Conservation (phyloP, 129 eudicot genomes). For the Smallanthus sonchifolius region DNA sequence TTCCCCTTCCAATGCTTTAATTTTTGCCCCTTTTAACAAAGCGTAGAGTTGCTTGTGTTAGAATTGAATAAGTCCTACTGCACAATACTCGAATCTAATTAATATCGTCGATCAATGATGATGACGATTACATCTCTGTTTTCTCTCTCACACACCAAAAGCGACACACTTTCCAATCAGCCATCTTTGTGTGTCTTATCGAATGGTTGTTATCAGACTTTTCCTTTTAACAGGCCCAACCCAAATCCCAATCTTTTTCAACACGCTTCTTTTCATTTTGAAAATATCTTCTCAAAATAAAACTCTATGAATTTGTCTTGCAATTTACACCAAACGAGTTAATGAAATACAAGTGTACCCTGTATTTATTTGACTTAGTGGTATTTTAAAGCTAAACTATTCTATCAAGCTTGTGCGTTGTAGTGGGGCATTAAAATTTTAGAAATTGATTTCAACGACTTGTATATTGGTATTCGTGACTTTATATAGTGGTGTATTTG, state of each 20-base stretch:
- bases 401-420: no score
- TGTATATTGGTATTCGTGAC: no score
- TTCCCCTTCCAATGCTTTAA: neutral
- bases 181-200: constrained; percentile 27
- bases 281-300: neutral
- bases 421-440: no score
- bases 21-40: neutral
- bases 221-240: constrained; percentile 20
- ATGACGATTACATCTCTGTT: neutral
- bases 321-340: neutral
- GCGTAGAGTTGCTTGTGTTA: neutral
- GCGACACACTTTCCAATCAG: constrained; percentile 17
- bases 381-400: no score
- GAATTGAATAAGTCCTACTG: no score
- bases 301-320: neutral
- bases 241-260: constrained; percentile 15
- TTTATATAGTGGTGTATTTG: no score
- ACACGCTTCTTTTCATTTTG: neutral
- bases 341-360: no score
- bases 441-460: no score
- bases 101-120: no score
- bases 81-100: no score
- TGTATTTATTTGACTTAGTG: no score
- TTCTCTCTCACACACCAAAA: constrained; percentile 26
- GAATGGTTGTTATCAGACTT: constrained; percentile 16